phyloP scores from a whole-genome alignment of 2,329 filamentous ascomycete genomes.

The Metarhizium album region DNA sequence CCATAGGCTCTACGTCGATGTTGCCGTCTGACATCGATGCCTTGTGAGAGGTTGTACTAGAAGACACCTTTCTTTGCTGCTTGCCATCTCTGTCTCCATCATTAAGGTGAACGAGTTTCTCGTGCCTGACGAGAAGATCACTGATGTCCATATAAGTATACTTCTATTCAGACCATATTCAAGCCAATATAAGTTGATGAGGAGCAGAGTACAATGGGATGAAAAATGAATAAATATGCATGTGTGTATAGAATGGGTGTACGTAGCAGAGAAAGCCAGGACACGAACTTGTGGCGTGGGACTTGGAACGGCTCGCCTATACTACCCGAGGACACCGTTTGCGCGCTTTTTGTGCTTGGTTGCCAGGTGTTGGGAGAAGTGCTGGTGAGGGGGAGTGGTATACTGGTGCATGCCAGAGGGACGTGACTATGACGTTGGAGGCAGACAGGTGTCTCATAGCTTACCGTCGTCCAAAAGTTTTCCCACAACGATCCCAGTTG shows the following conservation, averaged over 20 bases:
- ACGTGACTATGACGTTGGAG: slow-evolving; percentile 1
- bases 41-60: slow-evolving; percentile 31
- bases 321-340: background rate
- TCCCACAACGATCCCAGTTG: slow-evolving; percentile 47
- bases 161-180: background rate
- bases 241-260: background rate
- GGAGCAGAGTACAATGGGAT: background rate
- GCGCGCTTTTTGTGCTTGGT: background rate
- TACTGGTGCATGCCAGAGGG: background rate
- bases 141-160: slow-evolving; percentile 48
- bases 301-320: background rate
- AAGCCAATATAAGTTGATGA: background rate
- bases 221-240: background rate
- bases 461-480: slow-evolving; percentile 52
- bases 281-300: background rate
- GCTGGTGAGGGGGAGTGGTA: slow-evolving; percentile 9
- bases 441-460: slow-evolving; percentile 17
- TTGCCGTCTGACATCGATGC: slow-evolving; percentile 37
- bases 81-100: slow-evolving; percentile 44
- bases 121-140: slow-evolving; percentile 51
- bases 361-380: background rate
- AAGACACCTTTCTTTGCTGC: slow-evolving; percentile 41
- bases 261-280: background rate
- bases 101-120: slow-evolving; percentile 54
- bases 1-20: slow-evolving; percentile 35